Percentiles rank a stretch among this genome's conserved stretches.
These are phyloP conservation scores for Akanthomyces dipterigenus DNA, from an alignment of 2,329 filamentous ascomycete genomes.

Conservation along the genomic window DNA sequence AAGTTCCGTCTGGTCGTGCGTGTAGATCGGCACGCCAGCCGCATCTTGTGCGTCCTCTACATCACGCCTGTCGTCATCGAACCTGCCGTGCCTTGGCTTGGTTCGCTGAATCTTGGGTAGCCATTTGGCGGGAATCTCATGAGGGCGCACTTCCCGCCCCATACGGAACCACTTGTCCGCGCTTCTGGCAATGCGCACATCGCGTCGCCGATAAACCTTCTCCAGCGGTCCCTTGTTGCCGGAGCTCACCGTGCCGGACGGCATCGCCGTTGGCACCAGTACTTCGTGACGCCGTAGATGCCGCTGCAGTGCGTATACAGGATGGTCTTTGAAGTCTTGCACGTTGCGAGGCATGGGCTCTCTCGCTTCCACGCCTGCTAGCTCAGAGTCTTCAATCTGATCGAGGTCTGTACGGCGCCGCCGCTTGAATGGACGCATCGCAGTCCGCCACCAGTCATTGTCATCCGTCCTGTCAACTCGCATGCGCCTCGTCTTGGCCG, in stretches of 20 bases:
- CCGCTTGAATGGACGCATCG: constrained; percentile 42
- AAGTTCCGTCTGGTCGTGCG: constrained; percentile 57
- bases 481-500: constrained; percentile 76
- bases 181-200: constrained; percentile 72
- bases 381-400: constrained; percentile 73
- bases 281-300: constrained; percentile 82
- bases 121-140: constrained; percentile 78
- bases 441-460: constrained; percentile 47
- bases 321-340: constrained; percentile 81
- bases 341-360: constrained; percentile 85
- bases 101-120: constrained; percentile 43
- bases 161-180: constrained; percentile 87
- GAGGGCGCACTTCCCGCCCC: constrained; percentile 69
- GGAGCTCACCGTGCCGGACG: constrained; percentile 70
- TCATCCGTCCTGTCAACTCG: constrained; percentile 61
- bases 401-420: constrained; percentile 56
- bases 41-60: constrained; percentile 24
- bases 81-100: constrained; percentile 12
- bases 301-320: constrained; percentile 74
- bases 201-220: constrained; percentile 71
- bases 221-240: constrained; percentile 60
- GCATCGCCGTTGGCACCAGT: constrained; percentile 60
- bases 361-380: constrained; percentile 61
- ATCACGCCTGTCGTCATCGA: constrained; percentile 23
- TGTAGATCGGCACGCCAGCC: constrained; percentile 51